Base-by-base conservation (phyloP, 1,284 basidiomycete species). In the Singerocomus rubriflavus region DNA sequence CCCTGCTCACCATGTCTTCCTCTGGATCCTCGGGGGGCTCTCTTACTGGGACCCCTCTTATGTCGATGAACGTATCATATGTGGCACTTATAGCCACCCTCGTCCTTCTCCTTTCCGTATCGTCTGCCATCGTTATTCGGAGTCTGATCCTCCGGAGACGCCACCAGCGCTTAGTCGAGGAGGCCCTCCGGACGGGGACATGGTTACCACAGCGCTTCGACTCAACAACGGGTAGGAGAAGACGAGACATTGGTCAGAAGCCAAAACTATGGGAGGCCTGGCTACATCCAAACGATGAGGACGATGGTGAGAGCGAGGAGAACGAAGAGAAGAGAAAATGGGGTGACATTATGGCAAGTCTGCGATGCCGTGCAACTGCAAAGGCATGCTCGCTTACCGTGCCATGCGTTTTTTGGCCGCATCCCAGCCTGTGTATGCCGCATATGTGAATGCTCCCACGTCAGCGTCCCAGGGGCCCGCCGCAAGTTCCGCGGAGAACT, bases 41-140 rank as follows among this genome's bases (percentile, higher is more conserved):
- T 0, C 21, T 50, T 4, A 26, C 48, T 21, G 54, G 51, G 1
- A 43, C 54, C 1, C 2, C 40, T 1, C 12, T 53, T 25, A 10
- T 44, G 1, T 44, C 65, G 1, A 9, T 44, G 34, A 37, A 56
- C 12, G 26, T 45, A 25, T 67, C 67, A 0, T 68, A 55, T 16
- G 51, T 56, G 14, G 52, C 64, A 9, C 60, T 76, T 40, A 54
- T 77, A 69, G 82, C 83, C 3, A 85, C 83, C 2, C 75, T 85
- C 37, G 73, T 84, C 51, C 75, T 85, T 27, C 76, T 85, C n/a
- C 73, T 85, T 27, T 70, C 73, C 42, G 77, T 85, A n/a, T 83
- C 81, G 10, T 76, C 75, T 5, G 80, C 80, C 17, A 83, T 85
- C 57, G 75, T 85, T 56, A 55, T 77, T 46, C 80, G 83, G 30